Percentiles rank a stretch among this genome's conserved stretches.
Conservation (phyloP, 768 basidiomycete genomes). For the Cystobasidium tubakii region DNA sequence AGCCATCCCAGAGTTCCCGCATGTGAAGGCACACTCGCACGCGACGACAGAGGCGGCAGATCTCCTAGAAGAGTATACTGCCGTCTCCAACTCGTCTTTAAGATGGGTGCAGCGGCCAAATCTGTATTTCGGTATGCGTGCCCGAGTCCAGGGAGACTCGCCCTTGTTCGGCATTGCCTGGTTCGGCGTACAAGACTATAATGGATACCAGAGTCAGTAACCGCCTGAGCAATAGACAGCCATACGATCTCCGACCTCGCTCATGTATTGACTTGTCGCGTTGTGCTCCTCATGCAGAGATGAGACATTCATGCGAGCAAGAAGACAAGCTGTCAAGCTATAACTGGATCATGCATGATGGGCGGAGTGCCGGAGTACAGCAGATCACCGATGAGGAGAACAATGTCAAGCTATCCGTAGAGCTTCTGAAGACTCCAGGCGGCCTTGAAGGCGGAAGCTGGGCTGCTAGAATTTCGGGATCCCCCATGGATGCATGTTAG, state of each 20-base stretch:
- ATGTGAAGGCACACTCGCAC: neutral
- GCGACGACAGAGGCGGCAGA: constrained; percentile 30
- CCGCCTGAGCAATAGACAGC: neutral
- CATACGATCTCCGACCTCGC: neutral
- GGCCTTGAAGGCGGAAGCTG: constrained; percentile 72
- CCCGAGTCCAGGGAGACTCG: constrained; percentile 26
- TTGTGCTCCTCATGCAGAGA: constrained; percentile 53
- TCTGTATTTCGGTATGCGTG: constrained; percentile 84
- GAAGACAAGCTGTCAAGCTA: constrained; percentile 72
- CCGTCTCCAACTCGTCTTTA: constrained; percentile 27
- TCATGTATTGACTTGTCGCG: neutral
- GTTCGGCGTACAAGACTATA: constrained; percentile 82
- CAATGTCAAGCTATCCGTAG: constrained; percentile 76
- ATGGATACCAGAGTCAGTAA: constrained; percentile 55
- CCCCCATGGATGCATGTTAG: constrained; percentile 65
- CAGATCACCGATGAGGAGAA: constrained; percentile 72
- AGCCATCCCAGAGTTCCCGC: neutral
- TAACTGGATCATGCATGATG: constrained; percentile 80
- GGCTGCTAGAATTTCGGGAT: constrained; percentile 75
- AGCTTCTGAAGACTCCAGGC: constrained; percentile 77
- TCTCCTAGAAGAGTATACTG: constrained; percentile 19
- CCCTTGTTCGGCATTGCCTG: constrained; percentile 90
- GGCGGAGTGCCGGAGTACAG: constrained; percentile 77
- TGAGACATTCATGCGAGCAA: constrained; percentile 84
- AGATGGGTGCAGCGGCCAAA: constrained; percentile 58